Base-by-base conservation (phyloP, 306 rosid species). In the Castanopsis chinensis region DNA sequence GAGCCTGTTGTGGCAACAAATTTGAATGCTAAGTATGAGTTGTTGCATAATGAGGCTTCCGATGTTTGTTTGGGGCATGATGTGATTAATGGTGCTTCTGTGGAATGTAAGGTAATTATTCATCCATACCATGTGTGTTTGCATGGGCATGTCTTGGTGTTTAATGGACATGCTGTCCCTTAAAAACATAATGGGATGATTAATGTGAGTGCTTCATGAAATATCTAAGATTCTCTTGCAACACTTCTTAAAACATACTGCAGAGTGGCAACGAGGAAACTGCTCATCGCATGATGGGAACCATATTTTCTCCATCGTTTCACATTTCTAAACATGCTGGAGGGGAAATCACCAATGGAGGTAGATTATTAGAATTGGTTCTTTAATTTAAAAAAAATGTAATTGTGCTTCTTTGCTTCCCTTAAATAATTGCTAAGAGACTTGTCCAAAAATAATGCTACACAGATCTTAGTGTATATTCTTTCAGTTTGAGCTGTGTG, bases 281-380 rank as follows among this genome's bases (percentile, higher is more conserved):
- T 61, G 82, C 28, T 18, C 86, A 85, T 81, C 77, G 77, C 56
- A 83, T 80, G 61, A 79, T 87, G 59, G 97, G 88, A 85, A 93
- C 94, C 77, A 91, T 96, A 73, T 96, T 96, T 87, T 96, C 99
- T 83, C 99, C 98, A 45, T 81, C 88, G 56, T 96, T 93, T 87
- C 98, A 91, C 77, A 77, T 85, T 70, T 79, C 94, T 30, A 91
- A 87, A 79, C 92, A 89, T 56, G 74, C 78, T 69, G 96, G 85
- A 68, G 97, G 81, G 60, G 91, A 88, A 76, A 77, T 84, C 41
- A 81, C 82, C 63, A 87, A 86, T 73, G 89, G 88, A 93, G 99
- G 99, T 96, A 90, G 86, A 79, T 83, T 79, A 45, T 71, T 27
- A 54, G 13, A 64, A 8, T 60, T 71, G 61, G 37, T 68, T 35